Conservation (phyloP, 345 rosid species). For the Gossypium herbaceum region DNA sequence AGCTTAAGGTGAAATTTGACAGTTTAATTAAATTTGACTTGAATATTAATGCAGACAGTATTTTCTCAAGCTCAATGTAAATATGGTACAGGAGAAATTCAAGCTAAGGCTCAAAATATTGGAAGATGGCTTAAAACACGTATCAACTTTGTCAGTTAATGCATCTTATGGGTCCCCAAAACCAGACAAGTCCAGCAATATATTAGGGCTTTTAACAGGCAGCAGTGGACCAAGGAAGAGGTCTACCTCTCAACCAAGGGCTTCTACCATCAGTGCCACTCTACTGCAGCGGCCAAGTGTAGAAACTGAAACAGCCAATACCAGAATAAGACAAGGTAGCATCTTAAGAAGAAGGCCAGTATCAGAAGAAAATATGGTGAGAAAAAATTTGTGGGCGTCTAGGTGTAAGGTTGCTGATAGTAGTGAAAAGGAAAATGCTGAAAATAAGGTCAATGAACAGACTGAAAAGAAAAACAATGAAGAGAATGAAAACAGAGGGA, state of each 20-base stretch:
- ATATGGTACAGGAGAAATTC: slow-evolving; percentile 59
- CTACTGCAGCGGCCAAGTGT: slow-evolving; percentile 39
- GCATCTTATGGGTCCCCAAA: slow-evolving; percentile 33
- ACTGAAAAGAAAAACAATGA: not conserved
- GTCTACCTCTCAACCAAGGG: slow-evolving; percentile 66
- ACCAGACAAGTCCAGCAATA: slow-evolving; percentile 51
- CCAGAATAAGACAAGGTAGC: slow-evolving; percentile 19
- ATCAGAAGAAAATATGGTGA: slow-evolving; percentile 32
- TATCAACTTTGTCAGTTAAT: slow-evolving; percentile 26
- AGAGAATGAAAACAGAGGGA: slow-evolving; percentile 26
- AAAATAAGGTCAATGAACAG: slow-evolving; percentile 30
- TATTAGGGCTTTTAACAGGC: slow-evolving; percentile 66
- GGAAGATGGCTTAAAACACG: slow-evolving; percentile 64
- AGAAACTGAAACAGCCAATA: slow-evolving; percentile 23
- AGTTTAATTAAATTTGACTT: not conserved
- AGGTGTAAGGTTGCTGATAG: slow-evolving; percentile 49
- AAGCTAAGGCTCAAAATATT: slow-evolving; percentile 70
- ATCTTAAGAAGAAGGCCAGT: slow-evolving; percentile 29
- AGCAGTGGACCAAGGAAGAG: slow-evolving; percentile 60
- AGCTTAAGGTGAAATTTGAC: slow-evolving; percentile 56
- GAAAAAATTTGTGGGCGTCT: slow-evolving; percentile 50
- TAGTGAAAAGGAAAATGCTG: slow-evolving; percentile 58
- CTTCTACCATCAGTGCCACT: slow-evolving; percentile 39
- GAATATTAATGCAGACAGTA: not conserved
- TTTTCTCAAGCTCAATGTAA: slow-evolving; percentile 2